Percentiles rank a stretch among this genome's conserved stretches.
Evolutionary conservation across 2,329 filamentous ascomycete genomes (phyloP).

Genomic region (Colletotrichum sp.): DNA sequence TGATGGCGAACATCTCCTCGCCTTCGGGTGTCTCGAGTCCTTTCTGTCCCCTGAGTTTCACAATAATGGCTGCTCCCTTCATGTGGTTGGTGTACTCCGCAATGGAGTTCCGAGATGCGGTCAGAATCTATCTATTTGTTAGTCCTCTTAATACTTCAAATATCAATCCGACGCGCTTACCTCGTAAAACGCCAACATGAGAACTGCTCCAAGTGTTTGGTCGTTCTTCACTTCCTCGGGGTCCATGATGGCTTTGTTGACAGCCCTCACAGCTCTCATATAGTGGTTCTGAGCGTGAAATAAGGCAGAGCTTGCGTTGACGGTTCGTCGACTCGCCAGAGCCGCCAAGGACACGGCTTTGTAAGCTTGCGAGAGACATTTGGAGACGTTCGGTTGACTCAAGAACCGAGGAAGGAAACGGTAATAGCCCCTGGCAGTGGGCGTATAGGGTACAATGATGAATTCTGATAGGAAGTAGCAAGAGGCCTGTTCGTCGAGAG

Average conservation of each 20-base stretch:
- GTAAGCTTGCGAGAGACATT: constrained; percentile 19
- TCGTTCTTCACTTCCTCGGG: constrained; percentile 17
- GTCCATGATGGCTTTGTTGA: constrained; percentile 22
- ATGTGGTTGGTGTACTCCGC: constrained; percentile 25
- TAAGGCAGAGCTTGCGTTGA: background rate
- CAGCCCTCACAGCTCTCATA: constrained; percentile 17
- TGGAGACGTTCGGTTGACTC: constrained; percentile 16
- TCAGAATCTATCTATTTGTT: constrained; percentile 11
- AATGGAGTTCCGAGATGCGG: constrained; percentile 21
- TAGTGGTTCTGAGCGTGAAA: constrained; percentile 22
- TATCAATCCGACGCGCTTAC: background rate
- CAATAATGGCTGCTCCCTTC: constrained; percentile 26
- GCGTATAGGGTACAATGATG: constrained; percentile 15
- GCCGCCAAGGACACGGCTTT: constrained; percentile 22
- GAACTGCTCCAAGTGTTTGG: constrained; percentile 19
- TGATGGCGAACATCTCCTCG: constrained; percentile 26
- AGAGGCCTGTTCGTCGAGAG: constrained; percentile 19
- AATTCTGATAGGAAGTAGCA: constrained; percentile 23
- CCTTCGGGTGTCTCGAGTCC: constrained; percentile 23
- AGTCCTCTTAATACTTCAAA: background rate
- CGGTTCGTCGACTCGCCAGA: constrained; percentile 6
- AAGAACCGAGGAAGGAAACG: constrained; percentile 19
- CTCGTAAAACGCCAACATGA: constrained; percentile 23
- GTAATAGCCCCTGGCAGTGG: constrained; percentile 17
- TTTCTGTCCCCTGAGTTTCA: constrained; percentile 23